Conservation (phyloP, 306 rosid species). For the Cercis canadensis region DNA sequence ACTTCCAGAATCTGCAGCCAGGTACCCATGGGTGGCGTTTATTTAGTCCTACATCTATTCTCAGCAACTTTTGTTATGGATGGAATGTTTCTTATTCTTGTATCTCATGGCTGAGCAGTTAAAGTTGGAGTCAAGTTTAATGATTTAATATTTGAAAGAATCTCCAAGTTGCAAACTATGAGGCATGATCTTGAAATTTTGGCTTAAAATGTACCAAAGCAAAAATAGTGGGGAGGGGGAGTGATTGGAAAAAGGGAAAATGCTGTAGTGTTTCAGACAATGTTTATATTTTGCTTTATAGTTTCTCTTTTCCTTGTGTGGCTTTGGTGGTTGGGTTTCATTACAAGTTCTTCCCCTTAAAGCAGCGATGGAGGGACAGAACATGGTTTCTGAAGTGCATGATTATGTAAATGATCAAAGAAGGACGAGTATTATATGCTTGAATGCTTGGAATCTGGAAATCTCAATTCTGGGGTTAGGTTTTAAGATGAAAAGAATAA, state of each 20-base stretch:
- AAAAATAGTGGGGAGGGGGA: neutral
- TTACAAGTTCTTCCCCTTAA: neutral
- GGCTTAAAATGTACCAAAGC: neutral
- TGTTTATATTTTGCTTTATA: no score
- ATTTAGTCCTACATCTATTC: constrained; percentile 17
- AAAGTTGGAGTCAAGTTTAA: neutral
- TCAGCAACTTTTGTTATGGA: neutral
- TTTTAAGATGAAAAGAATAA: constrained; percentile 6
- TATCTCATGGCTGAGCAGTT: constrained; percentile 3
- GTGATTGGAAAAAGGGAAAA: neutral
- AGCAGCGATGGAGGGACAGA: neutral
- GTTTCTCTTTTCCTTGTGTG: no score
- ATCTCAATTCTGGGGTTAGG: constrained; percentile 13
- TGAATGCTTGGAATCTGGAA: neutral
- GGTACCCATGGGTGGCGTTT: constrained; percentile 49
- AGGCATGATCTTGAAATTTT: constrained; percentile 3
- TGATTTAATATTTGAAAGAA: constrained; percentile 14
- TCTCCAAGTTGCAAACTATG: neutral
- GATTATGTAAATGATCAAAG: neutral
- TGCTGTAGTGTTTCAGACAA: neutral
- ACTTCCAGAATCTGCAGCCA: constrained; percentile 62
- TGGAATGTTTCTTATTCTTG: constrained; percentile 11
- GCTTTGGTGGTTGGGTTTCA: neutral
- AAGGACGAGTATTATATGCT: neutral
- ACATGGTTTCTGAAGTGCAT: neutral